A percentile compares a stretch with the other conserved stretches of the same genome.
These are phyloP conservation scores for Arthrobotrys megalospora DNA, from an alignment of 2,329 filamentous ascomycete species.

Conservation along the genomic window DNA sequence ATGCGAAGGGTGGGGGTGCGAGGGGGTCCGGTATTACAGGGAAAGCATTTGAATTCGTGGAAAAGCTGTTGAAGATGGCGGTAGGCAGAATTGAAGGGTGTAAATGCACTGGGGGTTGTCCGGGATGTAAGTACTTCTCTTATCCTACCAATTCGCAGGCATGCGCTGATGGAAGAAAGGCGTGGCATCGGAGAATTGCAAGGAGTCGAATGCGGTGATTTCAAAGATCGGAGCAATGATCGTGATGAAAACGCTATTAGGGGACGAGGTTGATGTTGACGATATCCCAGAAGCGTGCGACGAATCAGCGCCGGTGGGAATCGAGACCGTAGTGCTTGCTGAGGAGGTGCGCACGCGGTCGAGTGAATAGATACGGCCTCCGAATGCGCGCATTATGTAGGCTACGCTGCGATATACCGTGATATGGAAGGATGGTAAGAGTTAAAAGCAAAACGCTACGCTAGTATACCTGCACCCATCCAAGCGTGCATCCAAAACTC, in stretches of 20 bases:
- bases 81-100: slow-evolving; percentile 83
- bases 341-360: slow-evolving; percentile 73
- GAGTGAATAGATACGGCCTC: background rate
- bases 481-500: slow-evolving; percentile 13
- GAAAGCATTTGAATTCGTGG: slow-evolving; percentile 94
- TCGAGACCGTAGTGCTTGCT: slow-evolving; percentile 86
- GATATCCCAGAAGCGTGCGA: slow-evolving; percentile 88
- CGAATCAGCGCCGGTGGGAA: slow-evolving; percentile 76
- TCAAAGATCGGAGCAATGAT: slow-evolving; percentile 54
- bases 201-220: slow-evolving; percentile 56
- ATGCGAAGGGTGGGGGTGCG: slow-evolving; percentile 82
- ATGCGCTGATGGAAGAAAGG: slow-evolving; percentile 1
- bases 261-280: slow-evolving; percentile 84
- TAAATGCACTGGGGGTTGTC: slow-evolving; percentile 82
- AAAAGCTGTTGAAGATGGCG: slow-evolving; percentile 73
- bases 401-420: background rate
- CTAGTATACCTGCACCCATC: background rate
- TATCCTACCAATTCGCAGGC: background rate
- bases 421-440: slow-evolving; percentile 1
- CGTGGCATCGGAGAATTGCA: slow-evolving; percentile 52
- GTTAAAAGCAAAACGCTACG: background rate
- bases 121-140: slow-evolving; percentile 82
- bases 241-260: slow-evolving; percentile 81
- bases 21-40: slow-evolving; percentile 85
- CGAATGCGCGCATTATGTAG: background rate